Evolutionary conservation across 2,329 filamentous ascomycete species (phyloP).

Genomic region (Neonectria neomacrospora): DNA sequence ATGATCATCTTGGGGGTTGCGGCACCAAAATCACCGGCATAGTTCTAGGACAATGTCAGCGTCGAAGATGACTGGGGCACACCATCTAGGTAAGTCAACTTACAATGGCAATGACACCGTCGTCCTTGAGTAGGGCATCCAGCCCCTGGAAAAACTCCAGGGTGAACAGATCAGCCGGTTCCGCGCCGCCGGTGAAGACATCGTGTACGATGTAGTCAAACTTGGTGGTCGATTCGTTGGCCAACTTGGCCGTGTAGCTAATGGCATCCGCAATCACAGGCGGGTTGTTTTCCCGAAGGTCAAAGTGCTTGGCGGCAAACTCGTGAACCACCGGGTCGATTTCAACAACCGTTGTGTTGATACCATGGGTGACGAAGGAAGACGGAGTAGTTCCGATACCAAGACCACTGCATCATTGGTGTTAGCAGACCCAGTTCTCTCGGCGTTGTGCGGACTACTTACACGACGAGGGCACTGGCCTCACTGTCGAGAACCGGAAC

Average conservation of each 20-base stretch:
- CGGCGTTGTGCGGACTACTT: slow-evolving; percentile 51
- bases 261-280: slow-evolving; percentile 87
- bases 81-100: slow-evolving; percentile 50
- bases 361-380: slow-evolving; percentile 85
- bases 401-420: slow-evolving; percentile 70
- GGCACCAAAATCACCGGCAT: slow-evolving; percentile 86
- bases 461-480: slow-evolving; percentile 88
- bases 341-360: slow-evolving; percentile 93
- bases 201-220: slow-evolving; percentile 98
- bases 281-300: slow-evolving; percentile 79
- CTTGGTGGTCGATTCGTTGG: slow-evolving; percentile 55
- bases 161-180: slow-evolving; percentile 90
- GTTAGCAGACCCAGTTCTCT: slow-evolving; percentile 15
- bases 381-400: slow-evolving; percentile 93
- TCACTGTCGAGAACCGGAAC: slow-evolving; percentile 67
- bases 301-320: slow-evolving; percentile 86
- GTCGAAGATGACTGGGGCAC: not conserved
- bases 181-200: slow-evolving; percentile 95
- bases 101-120: slow-evolving; percentile 90
- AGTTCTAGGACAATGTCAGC: slow-evolving; percentile 72
- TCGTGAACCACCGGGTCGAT: slow-evolving; percentile 90
- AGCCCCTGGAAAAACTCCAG: slow-evolving; percentile 82
- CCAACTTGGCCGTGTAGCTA: slow-evolving; percentile 66
- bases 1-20: slow-evolving; percentile 82
- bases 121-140: slow-evolving; percentile 74